These are phyloP conservation scores for Flammula alnicola DNA, from an alignment of 1,284 basidiomycete species.

Conservation along the genomic window DNA sequence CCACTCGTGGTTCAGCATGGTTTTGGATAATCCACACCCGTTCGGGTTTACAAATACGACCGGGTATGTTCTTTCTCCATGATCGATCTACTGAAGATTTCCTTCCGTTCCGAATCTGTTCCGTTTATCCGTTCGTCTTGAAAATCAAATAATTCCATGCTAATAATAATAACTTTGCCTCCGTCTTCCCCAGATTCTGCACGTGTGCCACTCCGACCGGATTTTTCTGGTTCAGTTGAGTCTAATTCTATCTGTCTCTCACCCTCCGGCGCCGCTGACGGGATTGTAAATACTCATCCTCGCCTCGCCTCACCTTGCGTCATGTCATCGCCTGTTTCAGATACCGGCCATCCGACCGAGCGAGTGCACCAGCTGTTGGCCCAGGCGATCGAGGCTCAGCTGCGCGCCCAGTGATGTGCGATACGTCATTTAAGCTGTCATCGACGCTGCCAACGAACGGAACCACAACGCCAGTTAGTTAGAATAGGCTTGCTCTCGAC, in stretches of 20 bases:
- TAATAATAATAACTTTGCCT: conserved; percentile 9
- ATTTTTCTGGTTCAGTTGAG: conserved; percentile 61
- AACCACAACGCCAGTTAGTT: too few species aligned
- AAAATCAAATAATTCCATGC: not conserved
- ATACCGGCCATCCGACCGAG: conserved; percentile 55
- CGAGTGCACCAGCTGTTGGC: conserved; percentile 52
- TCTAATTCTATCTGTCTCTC: conserved; percentile 14
- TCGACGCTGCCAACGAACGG: not conserved
- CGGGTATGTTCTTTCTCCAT: conserved; percentile 37
- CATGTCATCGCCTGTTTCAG: conserved; percentile 33
- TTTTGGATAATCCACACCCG: conserved; percentile 44
- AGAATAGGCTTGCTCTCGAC: too few species aligned
- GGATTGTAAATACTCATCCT: too few species aligned
- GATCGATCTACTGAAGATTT: not conserved
- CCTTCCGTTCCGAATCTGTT: too few species aligned
- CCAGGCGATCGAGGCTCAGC: conserved; percentile 43
- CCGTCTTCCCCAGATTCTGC: conserved; percentile 47
- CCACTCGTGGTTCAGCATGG: conserved; percentile 49
- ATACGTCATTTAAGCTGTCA: conserved; percentile 16
- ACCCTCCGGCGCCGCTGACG: not conserved
- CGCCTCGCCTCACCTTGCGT: too few species aligned
- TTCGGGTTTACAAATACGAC: conserved; percentile 56
- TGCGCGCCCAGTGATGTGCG: conserved; percentile 24
- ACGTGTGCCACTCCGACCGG: conserved; percentile 47
- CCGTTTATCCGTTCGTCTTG: not conserved